Evolutionary conservation across 139 green algal genomes (phyloP), one percentile per base, ranked within the genome.

Genomic region (Nannochloris sp.): DNA sequence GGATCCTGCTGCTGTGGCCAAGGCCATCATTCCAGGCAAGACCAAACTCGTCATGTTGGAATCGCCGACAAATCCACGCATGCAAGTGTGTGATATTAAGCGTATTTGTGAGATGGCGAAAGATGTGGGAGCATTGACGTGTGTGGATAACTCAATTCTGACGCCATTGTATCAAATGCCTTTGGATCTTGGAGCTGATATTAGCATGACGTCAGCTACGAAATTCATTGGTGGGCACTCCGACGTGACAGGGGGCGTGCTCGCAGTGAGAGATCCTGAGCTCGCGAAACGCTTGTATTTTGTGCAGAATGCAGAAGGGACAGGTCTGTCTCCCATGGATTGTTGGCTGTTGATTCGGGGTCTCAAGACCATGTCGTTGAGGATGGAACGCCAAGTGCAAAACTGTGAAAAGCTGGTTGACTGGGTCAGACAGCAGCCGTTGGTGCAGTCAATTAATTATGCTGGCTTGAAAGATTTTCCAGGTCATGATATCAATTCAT

Each of bases 141-240:
- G 83, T 53, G 90, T 99, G 57, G 93, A 99, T 83, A 97, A 98
- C 83, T 89, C 71, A 71, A 97, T 98, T 80, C 90, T 99, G 82
- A 80, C 87, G 5, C 79, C 86, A 10, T 48, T 87, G 4, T 93
- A 90, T 69, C 90, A 90, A 70, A 78, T 74, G n/a, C 80, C 81
- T 9, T 74, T 96, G 54, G 79, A 83, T 40, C 74, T 97, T 50
- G 89, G 90, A 1, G 90, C 92, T n/a, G 93, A 99, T 83, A 95
- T 99, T 69, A 78, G 72, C 69, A 98, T 99, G 93, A 95, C 85
- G 4, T 89, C 74, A 18, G 87, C 84, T 43, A 98, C 92, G 53
- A 98, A 98, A 78, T 98, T 96, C 75, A 85, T 97, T 31, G 81
- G 79, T 1, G 92, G 93, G 8, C 93, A 97, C 66, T 90, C 84